phyloP scores from a whole-genome alignment of 164 flowering plant genomes.

The Aristolochia contorta region DNA sequence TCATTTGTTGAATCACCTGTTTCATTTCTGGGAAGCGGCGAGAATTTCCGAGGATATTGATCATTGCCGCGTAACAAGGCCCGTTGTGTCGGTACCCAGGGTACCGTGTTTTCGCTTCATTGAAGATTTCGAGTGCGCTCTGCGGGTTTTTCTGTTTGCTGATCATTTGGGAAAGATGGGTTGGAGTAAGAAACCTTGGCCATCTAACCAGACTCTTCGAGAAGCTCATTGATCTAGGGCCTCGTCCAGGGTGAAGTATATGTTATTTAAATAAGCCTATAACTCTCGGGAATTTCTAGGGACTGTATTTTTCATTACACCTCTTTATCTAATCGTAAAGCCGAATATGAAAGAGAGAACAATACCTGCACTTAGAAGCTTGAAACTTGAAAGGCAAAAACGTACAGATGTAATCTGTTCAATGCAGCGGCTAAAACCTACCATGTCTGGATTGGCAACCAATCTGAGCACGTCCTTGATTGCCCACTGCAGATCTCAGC shows the following conservation, averaged over 20 bases:
- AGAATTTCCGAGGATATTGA: conserved; percentile 44
- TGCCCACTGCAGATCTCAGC: not conserved
- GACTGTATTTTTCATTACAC: too few species aligned
- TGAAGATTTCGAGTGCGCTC: conserved; percentile 55
- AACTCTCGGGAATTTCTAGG: too few species aligned
- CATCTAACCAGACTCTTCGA: conserved; percentile 24
- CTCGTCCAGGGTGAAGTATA: too few species aligned
- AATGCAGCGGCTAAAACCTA: too few species aligned
- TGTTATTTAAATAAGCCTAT: too few species aligned
- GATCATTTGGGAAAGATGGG: conserved; percentile 43
- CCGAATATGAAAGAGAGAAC: not conserved
- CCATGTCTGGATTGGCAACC: not conserved
- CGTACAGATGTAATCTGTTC: too few species aligned
- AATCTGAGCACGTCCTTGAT: not conserved
- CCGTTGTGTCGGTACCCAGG: conserved; percentile 72
- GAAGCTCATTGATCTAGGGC: conserved; percentile 13
- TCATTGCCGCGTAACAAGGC: conserved; percentile 60
- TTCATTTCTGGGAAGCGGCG: conserved; percentile 44
- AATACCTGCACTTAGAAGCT: not conserved
- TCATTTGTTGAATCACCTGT: conserved; percentile 50
- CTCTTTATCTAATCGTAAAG: not conserved
- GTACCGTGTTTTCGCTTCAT: conserved; percentile 43
- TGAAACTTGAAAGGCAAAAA: too few species aligned
- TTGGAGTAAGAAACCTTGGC: conserved; percentile 67
- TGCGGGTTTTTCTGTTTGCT: conserved; percentile 53